phyloP scores from a whole-genome alignment of 1,284 basidiomycete species.

The Puccinia polysora region DNA sequence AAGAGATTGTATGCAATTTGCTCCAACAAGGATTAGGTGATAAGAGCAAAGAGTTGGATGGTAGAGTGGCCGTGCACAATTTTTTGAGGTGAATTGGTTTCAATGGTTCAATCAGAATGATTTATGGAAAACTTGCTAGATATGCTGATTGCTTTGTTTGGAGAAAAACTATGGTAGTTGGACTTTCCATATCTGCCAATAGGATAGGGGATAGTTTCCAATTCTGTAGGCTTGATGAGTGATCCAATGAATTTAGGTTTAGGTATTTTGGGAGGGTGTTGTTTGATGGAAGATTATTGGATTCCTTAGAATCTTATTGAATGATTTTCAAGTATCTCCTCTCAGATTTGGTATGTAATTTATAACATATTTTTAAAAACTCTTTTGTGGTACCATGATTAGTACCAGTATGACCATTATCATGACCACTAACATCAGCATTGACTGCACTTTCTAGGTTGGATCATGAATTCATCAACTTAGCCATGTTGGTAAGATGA shows the following conservation, averaged over 20 bases:
- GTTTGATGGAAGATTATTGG: constrained; percentile 82
- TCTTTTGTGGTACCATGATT: no score
- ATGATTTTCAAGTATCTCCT: constrained; percentile 66
- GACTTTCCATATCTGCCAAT: no score
- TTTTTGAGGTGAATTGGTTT: background rate
- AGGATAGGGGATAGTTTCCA: background rate
- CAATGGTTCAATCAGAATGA: background rate
- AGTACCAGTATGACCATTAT: background rate
- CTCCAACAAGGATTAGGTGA: background rate
- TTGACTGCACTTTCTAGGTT: no score
- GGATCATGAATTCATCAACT: no score
- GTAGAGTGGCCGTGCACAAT: background rate
- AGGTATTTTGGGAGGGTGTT: constrained; percentile 67
- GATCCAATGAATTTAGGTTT: constrained; percentile 58
- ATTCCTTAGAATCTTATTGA: constrained; percentile 70
- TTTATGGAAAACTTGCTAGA: background rate
- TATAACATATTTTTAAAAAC: constrained; percentile 50
- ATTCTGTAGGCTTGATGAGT: background rate
- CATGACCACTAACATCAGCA: background rate
- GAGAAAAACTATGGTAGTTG: no score
- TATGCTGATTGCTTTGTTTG: background rate
- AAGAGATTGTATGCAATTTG: constrained; percentile 11
- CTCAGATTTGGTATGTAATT: constrained; percentile 71
- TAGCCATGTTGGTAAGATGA: background rate
- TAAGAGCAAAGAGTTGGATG: background rate